Evolutionary conservation across 768 basidiomycete genomes (phyloP).

Genomic region (Calocera viscosa): DNA sequence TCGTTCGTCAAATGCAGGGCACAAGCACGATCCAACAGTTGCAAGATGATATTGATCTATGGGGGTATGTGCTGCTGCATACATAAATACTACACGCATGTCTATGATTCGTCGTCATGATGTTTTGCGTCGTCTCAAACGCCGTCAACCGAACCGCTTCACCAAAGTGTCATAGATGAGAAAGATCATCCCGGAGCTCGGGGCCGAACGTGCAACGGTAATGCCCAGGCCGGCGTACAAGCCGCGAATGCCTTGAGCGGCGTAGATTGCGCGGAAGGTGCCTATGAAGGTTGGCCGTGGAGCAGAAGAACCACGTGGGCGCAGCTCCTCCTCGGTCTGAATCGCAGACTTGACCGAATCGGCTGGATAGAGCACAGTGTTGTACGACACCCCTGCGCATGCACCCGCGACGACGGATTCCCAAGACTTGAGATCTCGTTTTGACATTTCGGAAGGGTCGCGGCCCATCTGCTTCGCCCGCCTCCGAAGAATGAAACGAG

Average conservation of each 20-base stretch:
- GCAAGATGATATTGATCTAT: no score
- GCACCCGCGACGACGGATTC: slow-evolving; percentile 83
- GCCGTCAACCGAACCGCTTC: slow-evolving; percentile 35
- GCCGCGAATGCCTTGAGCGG: slow-evolving; percentile 62
- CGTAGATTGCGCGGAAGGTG: slow-evolving; percentile 59
- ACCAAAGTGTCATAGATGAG: slow-evolving; percentile 75
- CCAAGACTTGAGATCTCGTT: slow-evolving; percentile 50
- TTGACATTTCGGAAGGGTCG: slow-evolving; percentile 18
- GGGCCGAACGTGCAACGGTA: slow-evolving; percentile 72
- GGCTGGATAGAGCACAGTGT: slow-evolving; percentile 83
- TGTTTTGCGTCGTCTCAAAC: neutral
- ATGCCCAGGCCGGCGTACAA: slow-evolving; percentile 89
- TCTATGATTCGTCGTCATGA: neutral
- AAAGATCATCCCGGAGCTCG: slow-evolving; percentile 87
- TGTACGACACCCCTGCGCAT: slow-evolving; percentile 72
- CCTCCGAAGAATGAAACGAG: slow-evolving; percentile 44
- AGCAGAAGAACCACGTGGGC: slow-evolving; percentile 35
- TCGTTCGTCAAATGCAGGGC: no score
- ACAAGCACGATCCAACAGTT: no score
- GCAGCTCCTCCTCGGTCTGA: slow-evolving; percentile 84
- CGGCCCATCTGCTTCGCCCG: slow-evolving; percentile 26
- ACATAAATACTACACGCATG: no score
- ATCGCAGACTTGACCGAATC: slow-evolving; percentile 91
- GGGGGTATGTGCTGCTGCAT: no score
- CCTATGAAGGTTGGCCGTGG: slow-evolving; percentile 37